phyloP scores from a whole-genome alignment of 1,139 yeast species.

The Blastobotrys elegans region DNA sequence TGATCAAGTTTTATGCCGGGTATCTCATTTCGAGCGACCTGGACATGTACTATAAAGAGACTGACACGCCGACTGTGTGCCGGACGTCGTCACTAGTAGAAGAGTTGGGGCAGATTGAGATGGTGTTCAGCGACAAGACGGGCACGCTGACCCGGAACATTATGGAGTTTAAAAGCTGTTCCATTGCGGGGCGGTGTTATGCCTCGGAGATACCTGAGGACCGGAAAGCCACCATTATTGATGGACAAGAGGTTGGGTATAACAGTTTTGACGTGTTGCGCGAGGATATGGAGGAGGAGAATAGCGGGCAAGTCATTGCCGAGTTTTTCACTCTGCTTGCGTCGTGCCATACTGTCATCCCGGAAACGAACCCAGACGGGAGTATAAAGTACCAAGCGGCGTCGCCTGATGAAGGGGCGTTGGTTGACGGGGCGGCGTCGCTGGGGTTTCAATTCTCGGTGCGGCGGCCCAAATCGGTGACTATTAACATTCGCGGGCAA shows the following conservation, averaged over 20 bases:
- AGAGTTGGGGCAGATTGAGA: slow-evolving; percentile 93
- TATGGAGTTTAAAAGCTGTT: slow-evolving; percentile 93
- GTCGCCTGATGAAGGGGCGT: slow-evolving; percentile 98
- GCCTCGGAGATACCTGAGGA: slow-evolving; percentile 91
- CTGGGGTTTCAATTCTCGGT: slow-evolving; percentile 80
- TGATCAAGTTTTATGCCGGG: slow-evolving; percentile 93
- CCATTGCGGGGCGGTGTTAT: slow-evolving; percentile 90
- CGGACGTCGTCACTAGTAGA: slow-evolving; percentile 94
- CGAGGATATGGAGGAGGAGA: slow-evolving; percentile 43
- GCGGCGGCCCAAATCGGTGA: slow-evolving; percentile 80
- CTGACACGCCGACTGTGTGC: slow-evolving; percentile 93
- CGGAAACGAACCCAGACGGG: slow-evolving; percentile 57
- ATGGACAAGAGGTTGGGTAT: slow-evolving; percentile 79
- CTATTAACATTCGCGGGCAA: slow-evolving; percentile 49
- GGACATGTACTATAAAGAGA: slow-evolving; percentile 81
- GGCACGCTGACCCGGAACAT: slow-evolving; percentile 93
- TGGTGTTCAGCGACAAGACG: slow-evolving; percentile 92
- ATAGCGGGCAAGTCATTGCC: slow-evolving; percentile 61
- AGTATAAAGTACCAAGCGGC: slow-evolving; percentile 92
- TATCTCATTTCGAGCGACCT: slow-evolving; percentile 88
- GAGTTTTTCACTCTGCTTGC: slow-evolving; percentile 82
- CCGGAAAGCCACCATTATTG: slow-evolving; percentile 61
- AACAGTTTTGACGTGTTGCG: slow-evolving; percentile 66
- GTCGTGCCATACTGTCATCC: slow-evolving; percentile 96
- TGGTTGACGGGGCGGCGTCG: slow-evolving; percentile 92